Percentiles rank a stretch among this genome's conserved stretches.
Conservation (phyloP, 345 rosid genomes). For the Chamaenerion angustifolium region DNA sequence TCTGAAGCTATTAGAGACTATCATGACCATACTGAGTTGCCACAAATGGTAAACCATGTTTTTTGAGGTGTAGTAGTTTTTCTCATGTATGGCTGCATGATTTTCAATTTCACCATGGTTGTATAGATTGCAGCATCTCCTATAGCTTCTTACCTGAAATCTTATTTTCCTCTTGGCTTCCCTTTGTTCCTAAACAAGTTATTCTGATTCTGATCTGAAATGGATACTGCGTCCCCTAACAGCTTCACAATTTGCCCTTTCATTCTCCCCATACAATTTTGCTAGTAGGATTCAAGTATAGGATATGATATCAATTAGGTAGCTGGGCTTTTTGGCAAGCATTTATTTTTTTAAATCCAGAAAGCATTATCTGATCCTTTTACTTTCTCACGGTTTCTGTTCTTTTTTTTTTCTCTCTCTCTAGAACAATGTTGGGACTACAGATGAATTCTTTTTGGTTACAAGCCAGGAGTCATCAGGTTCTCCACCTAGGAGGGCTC, state of each 20-base stretch:
- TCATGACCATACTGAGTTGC: slow-evolving; percentile 73
- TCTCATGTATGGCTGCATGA: not conserved
- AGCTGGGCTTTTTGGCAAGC: no score
- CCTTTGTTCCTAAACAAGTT: no score
- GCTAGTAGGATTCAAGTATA: no score
- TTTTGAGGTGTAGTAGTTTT: not conserved
- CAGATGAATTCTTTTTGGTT: slow-evolving; percentile 80
- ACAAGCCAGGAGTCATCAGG: slow-evolving; percentile 77
- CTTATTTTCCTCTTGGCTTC: no score
- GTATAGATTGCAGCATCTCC: no score
- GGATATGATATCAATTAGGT: no score
- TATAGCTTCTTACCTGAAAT: no score
- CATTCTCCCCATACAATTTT: not conserved
- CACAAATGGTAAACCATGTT: slow-evolving; percentile 50
- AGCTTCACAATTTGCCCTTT: no score
- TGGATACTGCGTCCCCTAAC: no score
- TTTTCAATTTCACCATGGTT: no score
- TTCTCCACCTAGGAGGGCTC: slow-evolving; percentile 85
- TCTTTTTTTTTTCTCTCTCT: slow-evolving; percentile 10
- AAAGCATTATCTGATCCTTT: not conserved
- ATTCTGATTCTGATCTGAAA: no score
- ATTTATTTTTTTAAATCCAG: not conserved
- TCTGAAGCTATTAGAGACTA: slow-evolving; percentile 90
- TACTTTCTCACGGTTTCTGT: not conserved
- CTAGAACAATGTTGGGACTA: slow-evolving; percentile 56